A percentile compares a stretch with the other conserved stretches of the same genome.
These are phyloP conservation scores for Exophiala xenobiotica DNA, from an alignment of 2,329 filamentous ascomycete genomes.

Conservation along the genomic window DNA sequence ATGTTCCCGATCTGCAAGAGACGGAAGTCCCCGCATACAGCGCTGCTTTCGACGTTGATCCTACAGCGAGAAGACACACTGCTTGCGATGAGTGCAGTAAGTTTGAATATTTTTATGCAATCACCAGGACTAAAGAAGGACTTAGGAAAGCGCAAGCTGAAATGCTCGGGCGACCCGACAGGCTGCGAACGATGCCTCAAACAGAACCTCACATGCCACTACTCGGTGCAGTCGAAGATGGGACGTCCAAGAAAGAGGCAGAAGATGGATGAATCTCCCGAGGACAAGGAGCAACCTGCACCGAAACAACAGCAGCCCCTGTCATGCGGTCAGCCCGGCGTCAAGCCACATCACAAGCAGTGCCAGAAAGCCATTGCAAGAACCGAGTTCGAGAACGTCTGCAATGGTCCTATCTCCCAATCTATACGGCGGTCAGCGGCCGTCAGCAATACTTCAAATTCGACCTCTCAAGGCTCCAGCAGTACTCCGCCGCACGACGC, in stretches of 20 bases:
- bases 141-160: conserved; percentile 48
- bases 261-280: conserved; percentile 32
- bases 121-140: not conserved
- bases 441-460: not conserved
- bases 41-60: conserved; percentile 29
- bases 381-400: conserved; percentile 28
- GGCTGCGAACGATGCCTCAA: conserved; percentile 46
- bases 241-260: conserved; percentile 47
- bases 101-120: conserved; percentile 26
- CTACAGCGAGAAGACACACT: conserved; percentile 43
- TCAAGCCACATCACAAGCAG: conserved; percentile 15
- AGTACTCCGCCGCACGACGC: conserved; percentile 16
- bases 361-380: conserved; percentile 19
- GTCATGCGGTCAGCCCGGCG: conserved; percentile 5
- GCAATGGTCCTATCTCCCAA: conserved; percentile 22
- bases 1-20: conserved; percentile 10
- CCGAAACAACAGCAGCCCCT: conserved; percentile 2
- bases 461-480: conserved; percentile 4
- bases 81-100: conserved; percentile 52
- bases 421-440: conserved; percentile 14
- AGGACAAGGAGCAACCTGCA: conserved; percentile 22
- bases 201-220: conserved; percentile 44
- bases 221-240: conserved; percentile 51
- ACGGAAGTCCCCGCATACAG: conserved; percentile 22
- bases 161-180: conserved; percentile 47